Conservation (phyloP, 768 basidiomycete species). For the Heimioporus sp. region DNA sequence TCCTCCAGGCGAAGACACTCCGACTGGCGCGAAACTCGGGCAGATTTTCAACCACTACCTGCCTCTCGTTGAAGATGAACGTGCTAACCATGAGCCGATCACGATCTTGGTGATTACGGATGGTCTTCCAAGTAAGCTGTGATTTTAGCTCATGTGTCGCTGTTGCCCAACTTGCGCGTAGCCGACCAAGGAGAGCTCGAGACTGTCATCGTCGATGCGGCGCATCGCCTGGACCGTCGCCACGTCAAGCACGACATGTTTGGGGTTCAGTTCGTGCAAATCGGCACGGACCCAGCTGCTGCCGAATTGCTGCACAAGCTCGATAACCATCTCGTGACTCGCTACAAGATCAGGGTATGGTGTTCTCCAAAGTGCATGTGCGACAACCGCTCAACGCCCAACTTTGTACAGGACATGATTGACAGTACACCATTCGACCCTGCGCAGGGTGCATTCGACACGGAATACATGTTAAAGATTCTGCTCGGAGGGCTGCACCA, state of each 20-base stretch:
- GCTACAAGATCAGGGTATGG: constrained; percentile 32
- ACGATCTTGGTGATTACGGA: constrained; percentile 38
- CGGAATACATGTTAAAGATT: constrained; percentile 36
- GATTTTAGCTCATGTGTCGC: neutral
- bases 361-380: neutral
- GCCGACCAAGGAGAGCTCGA: constrained; percentile 28
- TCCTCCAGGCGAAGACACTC: constrained; percentile 32
- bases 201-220: constrained; percentile 34
- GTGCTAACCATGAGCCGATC: constrained; percentile 34
- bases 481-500: constrained; percentile 27
- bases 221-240: constrained; percentile 38
- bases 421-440: constrained; percentile 43
- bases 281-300: constrained; percentile 38
- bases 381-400: neutral
- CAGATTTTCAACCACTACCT: constrained; percentile 38
- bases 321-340: constrained; percentile 35
- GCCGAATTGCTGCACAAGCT: constrained; percentile 39
- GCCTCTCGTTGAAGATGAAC: constrained; percentile 27
- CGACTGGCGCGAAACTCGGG: constrained; percentile 36
- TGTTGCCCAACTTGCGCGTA: constrained; percentile 1
- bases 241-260: constrained; percentile 37
- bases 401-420: constrained; percentile 39
- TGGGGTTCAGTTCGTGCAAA: constrained; percentile 47
- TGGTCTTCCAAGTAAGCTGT: constrained; percentile 38
- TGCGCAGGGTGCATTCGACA: constrained; percentile 28